Conservation (phyloP, 805 yeast species). For the Lachancea quebecensis region DNA sequence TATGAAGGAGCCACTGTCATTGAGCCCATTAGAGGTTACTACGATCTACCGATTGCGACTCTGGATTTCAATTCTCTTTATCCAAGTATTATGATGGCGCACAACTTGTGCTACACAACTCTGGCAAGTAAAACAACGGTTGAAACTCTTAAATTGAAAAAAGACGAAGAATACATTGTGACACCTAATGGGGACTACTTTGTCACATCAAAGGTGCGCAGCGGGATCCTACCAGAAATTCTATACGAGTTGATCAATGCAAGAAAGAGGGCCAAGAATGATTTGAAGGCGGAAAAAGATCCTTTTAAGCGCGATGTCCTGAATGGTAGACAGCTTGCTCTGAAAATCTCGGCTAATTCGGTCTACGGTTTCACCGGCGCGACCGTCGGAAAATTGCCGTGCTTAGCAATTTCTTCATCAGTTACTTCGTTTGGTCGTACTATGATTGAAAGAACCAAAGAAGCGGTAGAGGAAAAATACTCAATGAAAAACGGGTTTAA, state of each 20-base stretch:
- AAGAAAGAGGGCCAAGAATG: constrained; percentile 87
- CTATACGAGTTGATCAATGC: constrained; percentile 82
- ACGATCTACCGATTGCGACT: constrained; percentile 95
- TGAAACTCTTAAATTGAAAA: constrained; percentile 52
- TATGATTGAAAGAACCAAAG: constrained; percentile 91
- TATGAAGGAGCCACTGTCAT: constrained; percentile 99
- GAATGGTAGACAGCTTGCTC: constrained; percentile 94
- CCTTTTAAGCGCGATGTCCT: constrained; percentile 90
- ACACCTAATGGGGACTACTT: constrained; percentile 93
- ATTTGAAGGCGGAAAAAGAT: constrained; percentile 85
- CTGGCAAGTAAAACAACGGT: constrained; percentile 64
- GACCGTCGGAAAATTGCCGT: constrained; percentile 93
- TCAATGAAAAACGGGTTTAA: constrained; percentile 73
- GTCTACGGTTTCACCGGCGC: constrained; percentile 99
- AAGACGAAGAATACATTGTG: constrained; percentile 69
- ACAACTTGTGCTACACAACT: constrained; percentile 92
- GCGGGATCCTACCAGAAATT: constrained; percentile 90
- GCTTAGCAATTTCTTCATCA: constrained; percentile 92
- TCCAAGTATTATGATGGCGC: constrained; percentile 99
- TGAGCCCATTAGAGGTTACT: constrained; percentile 93
- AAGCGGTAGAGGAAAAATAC: constrained; percentile 75
- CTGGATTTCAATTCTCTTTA: constrained; percentile 95
- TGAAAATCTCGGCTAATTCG: constrained; percentile 94
- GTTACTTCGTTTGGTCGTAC: constrained; percentile 93
- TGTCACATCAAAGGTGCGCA: constrained; percentile 58